phyloP scores from a whole-genome alignment of 2,329 filamentous ascomycete species.

The Botryotinia narcissicola region DNA sequence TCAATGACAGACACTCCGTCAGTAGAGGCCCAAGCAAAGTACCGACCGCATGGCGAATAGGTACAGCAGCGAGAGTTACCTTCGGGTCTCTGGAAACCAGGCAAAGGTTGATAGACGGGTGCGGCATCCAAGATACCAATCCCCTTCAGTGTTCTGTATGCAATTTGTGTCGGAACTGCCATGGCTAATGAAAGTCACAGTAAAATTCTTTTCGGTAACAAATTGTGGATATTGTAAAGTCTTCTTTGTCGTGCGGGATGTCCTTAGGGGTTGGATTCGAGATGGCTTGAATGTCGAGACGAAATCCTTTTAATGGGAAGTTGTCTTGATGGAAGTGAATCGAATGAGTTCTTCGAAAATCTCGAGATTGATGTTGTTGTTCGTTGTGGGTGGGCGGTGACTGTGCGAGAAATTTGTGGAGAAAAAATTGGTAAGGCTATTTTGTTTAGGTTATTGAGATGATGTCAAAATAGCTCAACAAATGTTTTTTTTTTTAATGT shows the following conservation, averaged over 20 bases:
- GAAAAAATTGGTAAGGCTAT: background rate
- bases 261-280: slow-evolving; percentile 22
- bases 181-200: slow-evolving; percentile 90
- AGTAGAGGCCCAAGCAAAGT: slow-evolving; percentile 90
- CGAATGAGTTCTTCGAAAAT: slow-evolving; percentile 15
- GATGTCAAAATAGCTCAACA: background rate
- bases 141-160: slow-evolving; percentile 94
- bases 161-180: slow-evolving; percentile 90
- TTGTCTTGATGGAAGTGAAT: slow-evolving; percentile 16
- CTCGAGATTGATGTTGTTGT: slow-evolving; percentile 13
- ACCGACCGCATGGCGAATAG: slow-evolving; percentile 94
- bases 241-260: slow-evolving; percentile 28
- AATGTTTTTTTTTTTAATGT: background rate
- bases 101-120: slow-evolving; percentile 79
- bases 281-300: slow-evolving; percentile 17
- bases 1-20: slow-evolving; percentile 86
- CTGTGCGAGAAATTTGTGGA: slow-evolving; percentile 18
- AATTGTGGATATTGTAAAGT: slow-evolving; percentile 25
- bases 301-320: slow-evolving; percentile 3
- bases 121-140: slow-evolving; percentile 92
- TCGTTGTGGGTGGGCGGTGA: slow-evolving; percentile 14
- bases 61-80: slow-evolving; percentile 91
- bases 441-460: background rate
- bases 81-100: slow-evolving; percentile 83
- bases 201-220: slow-evolving; percentile 29